A percentile compares a stretch with the other conserved stretches of the same genome.
These are phyloP conservation scores for Tetracladium setigerum DNA, from an alignment of 495 filamentous ascomycete species.

Conservation along the genomic window DNA sequence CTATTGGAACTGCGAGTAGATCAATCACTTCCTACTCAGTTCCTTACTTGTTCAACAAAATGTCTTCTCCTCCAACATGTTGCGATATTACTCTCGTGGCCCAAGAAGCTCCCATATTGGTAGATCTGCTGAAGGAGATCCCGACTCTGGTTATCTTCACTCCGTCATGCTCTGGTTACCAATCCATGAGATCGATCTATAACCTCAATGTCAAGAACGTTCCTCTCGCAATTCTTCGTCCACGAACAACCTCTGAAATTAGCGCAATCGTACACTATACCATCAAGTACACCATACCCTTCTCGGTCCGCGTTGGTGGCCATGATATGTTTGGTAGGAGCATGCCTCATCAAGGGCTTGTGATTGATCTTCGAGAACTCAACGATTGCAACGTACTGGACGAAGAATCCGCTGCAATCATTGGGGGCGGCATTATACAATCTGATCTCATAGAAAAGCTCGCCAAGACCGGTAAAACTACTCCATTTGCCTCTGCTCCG, in stretches of 20 bases:
- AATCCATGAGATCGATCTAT: neutral
- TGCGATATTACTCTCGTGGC: too few relatives aligned
- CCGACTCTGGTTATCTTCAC: conserved; percentile 1
- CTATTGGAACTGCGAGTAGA: too few relatives aligned
- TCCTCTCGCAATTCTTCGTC: neutral
- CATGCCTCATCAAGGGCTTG: conserved; percentile 16
- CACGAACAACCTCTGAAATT: conserved; percentile 21
- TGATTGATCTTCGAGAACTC: conserved; percentile 32
- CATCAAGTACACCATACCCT: conserved; percentile 17
- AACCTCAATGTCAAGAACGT: neutral
- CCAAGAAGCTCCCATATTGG: too few relatives aligned
- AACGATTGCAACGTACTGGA: conserved; percentile 21
- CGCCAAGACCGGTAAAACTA: conserved; percentile 23
- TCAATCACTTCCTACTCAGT: too few relatives aligned
- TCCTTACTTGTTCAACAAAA: too few relatives aligned
- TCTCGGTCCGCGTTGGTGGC: conserved; percentile 29
- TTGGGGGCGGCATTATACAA: conserved; percentile 28
- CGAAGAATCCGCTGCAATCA: conserved; percentile 23
- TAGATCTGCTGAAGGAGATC: too few relatives aligned
- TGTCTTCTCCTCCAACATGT: too few relatives aligned
- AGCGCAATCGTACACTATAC: conserved; percentile 20
- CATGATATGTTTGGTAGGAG: conserved; percentile 28
- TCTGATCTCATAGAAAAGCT: conserved; percentile 20
- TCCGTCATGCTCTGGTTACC: neutral
- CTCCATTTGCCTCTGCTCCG: conserved; percentile 21